Base-by-base conservation (phyloP, 2,329 filamentous ascomycete genomes). In the Pseudopithomyces chartarum region DNA sequence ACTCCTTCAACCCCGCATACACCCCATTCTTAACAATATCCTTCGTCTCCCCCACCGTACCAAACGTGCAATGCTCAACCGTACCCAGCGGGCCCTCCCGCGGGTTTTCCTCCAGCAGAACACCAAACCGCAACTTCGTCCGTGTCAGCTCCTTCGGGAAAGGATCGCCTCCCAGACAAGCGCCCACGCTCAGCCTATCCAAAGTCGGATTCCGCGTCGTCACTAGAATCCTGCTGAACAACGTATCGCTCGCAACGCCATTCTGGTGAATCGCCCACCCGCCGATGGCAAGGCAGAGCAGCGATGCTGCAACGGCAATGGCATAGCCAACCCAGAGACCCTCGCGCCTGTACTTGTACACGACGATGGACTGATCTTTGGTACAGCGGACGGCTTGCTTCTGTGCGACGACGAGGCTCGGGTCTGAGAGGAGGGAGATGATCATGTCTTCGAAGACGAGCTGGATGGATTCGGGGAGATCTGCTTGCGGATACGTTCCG, bases 1-100 rank as follows among this genome's bases (percentile, higher is more conserved):
- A 69, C 55, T 60, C 60, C 55, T 57, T 66, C 60, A 76, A 58
- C 6, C 73, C 73, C 3, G 74, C 72, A 65, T 77, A 78, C 36
- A 62, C 68, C 6, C 72, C 72, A 17, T 71, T 63, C 57, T 74
- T 77, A 4, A 71, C 62, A 56, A 78, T 77, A 17, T 71, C 66
- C 52, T 71, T 74, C 5, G 73, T 73, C 64, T 78, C 76, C 0
- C 69, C 71, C 32, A 64, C 63, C 1, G 71, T 70, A 0, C 76
- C 75, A 64, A 78, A 78, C 26, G 69, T 69, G 38, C 72, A 73
- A 65, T 78, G 75, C 55, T 77, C 75, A 3, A 77, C 68, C 23
- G 53, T 64, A 0, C 70, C 73, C 20, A 69, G 45, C 39, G 64
- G 67, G 0, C 73, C 73, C 40, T 74, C 69, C 3, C 66, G 62